These are phyloP conservation scores for Quercus phellos DNA, from an alignment of 331 rosid species.

Conservation along the genomic window DNA sequence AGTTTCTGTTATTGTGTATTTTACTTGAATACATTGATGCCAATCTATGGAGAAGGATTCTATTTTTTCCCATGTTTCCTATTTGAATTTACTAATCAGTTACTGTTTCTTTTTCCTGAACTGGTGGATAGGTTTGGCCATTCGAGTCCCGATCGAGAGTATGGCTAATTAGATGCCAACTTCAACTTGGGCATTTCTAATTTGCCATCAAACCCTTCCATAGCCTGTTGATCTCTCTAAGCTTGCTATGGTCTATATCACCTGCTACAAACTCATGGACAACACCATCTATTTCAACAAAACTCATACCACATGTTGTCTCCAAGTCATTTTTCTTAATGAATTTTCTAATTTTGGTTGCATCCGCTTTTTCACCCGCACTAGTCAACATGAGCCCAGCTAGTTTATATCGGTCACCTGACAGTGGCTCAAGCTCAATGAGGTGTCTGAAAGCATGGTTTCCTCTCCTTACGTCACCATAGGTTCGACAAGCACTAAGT, in stretches of 20 bases:
- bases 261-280: conserved; percentile 39
- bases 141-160: not conserved
- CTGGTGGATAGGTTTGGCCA: not conserved
- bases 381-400: conserved; percentile 37
- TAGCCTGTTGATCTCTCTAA: conserved; percentile 23
- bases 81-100: not conserved
- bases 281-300: conserved; percentile 37
- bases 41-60: not conserved
- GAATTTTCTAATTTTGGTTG: conserved; percentile 23
- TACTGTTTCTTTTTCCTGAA: not conserved
- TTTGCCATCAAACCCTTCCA: conserved; percentile 3
- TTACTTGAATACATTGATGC: not conserved
- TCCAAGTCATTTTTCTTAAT: conserved; percentile 34
- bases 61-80: too few relatives aligned
- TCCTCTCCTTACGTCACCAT: conserved; percentile 37
- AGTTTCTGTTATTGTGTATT: not conserved
- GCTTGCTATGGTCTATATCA: conserved; percentile 8
- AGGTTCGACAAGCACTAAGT: conserved; percentile 36
- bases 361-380: conserved; percentile 31
- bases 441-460: conserved; percentile 30
- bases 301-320: conserved; percentile 36
- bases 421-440: conserved; percentile 31
- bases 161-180: not conserved
- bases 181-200: not conserved
- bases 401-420: conserved; percentile 46